phyloP scores from a whole-genome alignment of 1,139 yeast species.

The Starmera stellimalicola region DNA sequence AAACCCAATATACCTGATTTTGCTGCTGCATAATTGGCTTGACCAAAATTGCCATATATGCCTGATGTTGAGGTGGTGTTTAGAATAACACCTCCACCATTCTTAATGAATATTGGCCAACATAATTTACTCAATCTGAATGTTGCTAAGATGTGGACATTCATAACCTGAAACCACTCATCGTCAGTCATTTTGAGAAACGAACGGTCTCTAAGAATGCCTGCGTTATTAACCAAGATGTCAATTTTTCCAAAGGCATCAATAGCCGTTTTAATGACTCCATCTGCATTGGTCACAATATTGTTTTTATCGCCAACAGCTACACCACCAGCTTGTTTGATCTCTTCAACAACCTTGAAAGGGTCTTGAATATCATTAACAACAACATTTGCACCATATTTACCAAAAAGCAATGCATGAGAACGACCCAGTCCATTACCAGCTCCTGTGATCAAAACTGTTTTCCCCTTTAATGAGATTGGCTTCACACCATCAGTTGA shows the following conservation, averaged over 20 bases:
- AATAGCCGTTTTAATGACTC: constrained; percentile 71
- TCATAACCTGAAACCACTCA: constrained; percentile 76
- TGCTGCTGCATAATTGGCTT: constrained; percentile 92
- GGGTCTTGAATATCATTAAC: constrained; percentile 88
- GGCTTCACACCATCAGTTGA: constrained; percentile 38
- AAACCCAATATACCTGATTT: constrained; percentile 85
- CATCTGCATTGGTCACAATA: constrained; percentile 69
- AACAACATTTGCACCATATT: constrained; percentile 90
- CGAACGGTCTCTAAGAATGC: constrained; percentile 85
- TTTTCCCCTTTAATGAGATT: constrained; percentile 67
- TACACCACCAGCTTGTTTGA: constrained; percentile 61
- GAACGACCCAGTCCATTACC: constrained; percentile 94
- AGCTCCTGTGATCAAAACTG: constrained; percentile 90
- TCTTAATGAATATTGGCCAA: constrained; percentile 81
- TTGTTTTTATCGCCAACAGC: constrained; percentile 83
- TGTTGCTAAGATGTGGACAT: constrained; percentile 79
- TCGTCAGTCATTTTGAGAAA: constrained; percentile 75
- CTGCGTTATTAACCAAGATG: constrained; percentile 86
- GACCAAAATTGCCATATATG: constrained; percentile 95
- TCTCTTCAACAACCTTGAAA: constrained; percentile 64
- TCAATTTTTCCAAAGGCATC: constrained; percentile 78
- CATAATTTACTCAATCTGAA: constrained; percentile 80
- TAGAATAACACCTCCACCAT: constrained; percentile 68
- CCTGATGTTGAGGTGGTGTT: constrained; percentile 95
- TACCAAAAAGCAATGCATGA: constrained; percentile 78